phyloP scores from a whole-genome alignment of 1,284 basidiomycete species.

The Heterobasidion occidentale region DNA sequence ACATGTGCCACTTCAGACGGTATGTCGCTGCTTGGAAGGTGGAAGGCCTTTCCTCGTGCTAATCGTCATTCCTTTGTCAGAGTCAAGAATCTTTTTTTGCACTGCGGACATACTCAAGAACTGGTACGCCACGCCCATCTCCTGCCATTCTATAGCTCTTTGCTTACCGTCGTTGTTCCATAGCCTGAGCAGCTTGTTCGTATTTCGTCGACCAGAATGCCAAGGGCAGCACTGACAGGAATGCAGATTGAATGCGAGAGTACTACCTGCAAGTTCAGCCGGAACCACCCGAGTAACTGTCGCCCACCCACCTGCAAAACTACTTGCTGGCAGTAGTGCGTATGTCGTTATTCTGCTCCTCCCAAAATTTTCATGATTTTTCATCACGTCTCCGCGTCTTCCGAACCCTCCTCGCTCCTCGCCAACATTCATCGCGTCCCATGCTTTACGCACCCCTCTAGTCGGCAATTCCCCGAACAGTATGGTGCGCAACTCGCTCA shows the following conservation, averaged over 20 bases:
- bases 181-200: constrained; percentile 12
- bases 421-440: background rate
- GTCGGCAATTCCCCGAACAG: constrained; percentile 13
- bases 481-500: constrained; percentile 5
- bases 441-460: background rate
- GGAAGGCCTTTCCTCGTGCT: background rate
- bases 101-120: constrained; percentile 29
- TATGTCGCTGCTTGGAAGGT: constrained; percentile 14
- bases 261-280: constrained; percentile 37
- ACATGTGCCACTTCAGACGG: constrained; percentile 31
- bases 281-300: constrained; percentile 34
- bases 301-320: constrained; percentile 27
- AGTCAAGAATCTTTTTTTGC: constrained; percentile 33
- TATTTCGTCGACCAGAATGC: background rate
- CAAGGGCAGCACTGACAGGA: background rate
- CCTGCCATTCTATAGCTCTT: background rate
- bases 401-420: background rate
- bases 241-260: constrained; percentile 32
- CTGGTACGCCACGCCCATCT: constrained; percentile 21
- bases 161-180: background rate
- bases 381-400: background rate
- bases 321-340: constrained; percentile 44
- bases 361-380: background rate
- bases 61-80: constrained; percentile 14
- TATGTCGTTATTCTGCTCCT: constrained; percentile 3